A percentile compares a stretch with the other conserved stretches of the same genome.
Evolutionary conservation across 179 eudicot genomes (phyloP).

Genomic region (Heliamphora pulchella): DNA sequence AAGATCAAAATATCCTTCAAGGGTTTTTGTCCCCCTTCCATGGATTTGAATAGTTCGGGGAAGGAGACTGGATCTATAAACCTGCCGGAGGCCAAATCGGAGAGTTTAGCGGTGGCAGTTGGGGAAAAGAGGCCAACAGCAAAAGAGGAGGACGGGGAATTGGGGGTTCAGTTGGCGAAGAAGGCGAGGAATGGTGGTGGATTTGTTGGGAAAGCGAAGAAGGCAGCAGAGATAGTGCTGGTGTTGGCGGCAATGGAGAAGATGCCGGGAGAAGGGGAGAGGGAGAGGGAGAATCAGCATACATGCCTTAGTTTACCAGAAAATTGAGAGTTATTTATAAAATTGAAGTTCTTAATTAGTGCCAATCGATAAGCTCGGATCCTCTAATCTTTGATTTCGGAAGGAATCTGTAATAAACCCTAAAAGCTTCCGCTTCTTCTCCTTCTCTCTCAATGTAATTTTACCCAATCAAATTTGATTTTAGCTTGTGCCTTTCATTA

Average conservation of each 20-base stretch:
- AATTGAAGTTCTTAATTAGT: no score
- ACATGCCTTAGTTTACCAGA: no score
- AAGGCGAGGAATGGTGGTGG: constrained; percentile 23
- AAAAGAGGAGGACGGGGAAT: constrained; percentile 18
- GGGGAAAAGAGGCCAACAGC: constrained; percentile 40
- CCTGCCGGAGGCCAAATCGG: constrained; percentile 24
- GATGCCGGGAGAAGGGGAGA: constrained; percentile 64
- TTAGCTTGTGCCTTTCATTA: no score
- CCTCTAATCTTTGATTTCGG: no score
- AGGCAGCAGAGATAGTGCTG: constrained; percentile 78
- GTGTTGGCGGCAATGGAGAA: constrained; percentile 79
- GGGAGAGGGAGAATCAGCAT: no score
- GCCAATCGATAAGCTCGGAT: no score
- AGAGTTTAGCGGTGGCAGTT: constrained; percentile 8
- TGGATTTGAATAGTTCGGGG: neutral
- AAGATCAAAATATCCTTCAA: constrained; percentile 17
- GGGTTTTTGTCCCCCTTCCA: constrained; percentile 36
- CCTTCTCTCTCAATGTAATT: no score
- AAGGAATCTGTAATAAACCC: no score
- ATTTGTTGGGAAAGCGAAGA: constrained; percentile 38
- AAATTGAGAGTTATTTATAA: no score
- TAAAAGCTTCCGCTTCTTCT: no score
- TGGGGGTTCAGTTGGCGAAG: constrained; percentile 19
- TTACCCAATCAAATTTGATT: no score
- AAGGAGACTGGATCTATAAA: constrained; percentile 5